Base-by-base conservation (phyloP, 805 yeast genomes). In the Starmerella bacillaris region DNA sequence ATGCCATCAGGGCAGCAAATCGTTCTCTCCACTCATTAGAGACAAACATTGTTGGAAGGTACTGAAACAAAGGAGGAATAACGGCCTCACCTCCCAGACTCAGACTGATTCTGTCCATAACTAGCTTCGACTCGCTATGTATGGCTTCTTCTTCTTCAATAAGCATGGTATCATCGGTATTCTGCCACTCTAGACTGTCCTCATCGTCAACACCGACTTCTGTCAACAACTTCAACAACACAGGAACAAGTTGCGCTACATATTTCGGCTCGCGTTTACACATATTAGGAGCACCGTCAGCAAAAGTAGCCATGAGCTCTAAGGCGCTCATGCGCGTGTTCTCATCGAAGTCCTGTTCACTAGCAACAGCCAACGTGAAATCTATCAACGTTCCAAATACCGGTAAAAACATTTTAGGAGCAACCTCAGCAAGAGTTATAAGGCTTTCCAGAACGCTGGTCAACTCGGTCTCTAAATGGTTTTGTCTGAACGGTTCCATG, bases 1-100 rank as follows among this genome's bases (percentile, higher is more conserved):
- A 61, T 0, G 95, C 95, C 96, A 89, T 89, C 37, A 89, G 60
- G 2, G 95, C 93, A 18, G 94, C 98, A 54, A 84, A 94, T 42
- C 94, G 75, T 54, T 83, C 92, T 55, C 92, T 74, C 98, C 98
- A 89, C 41, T 71, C 68, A 21, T 61, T 53, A 2, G 92, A 74
- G 37, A 61, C 61, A 16, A 80, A 57, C 94, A 89, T 79, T 38
- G 69, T 71, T 15, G 94, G 94, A 39, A 89, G 64, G 53, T 70
- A 77, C 51, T 77, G 78, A 61, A 89, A 89, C 37, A 89, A 62
- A 14, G 93, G 92, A 15, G 74, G 76, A 9, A 92, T 92, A 41
- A 89, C 64, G 12, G 74, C 66, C 50, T 72, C 74, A 31, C 95
- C 96, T 26, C 78, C 83, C 34, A 89, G 64, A 51, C 70, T 74